Percentiles rank a stretch among this genome's conserved stretches.
Evolutionary conservation across 768 basidiomycete genomes (phyloP).

Genomic region (Sporobolomyces pararoseus): DNA sequence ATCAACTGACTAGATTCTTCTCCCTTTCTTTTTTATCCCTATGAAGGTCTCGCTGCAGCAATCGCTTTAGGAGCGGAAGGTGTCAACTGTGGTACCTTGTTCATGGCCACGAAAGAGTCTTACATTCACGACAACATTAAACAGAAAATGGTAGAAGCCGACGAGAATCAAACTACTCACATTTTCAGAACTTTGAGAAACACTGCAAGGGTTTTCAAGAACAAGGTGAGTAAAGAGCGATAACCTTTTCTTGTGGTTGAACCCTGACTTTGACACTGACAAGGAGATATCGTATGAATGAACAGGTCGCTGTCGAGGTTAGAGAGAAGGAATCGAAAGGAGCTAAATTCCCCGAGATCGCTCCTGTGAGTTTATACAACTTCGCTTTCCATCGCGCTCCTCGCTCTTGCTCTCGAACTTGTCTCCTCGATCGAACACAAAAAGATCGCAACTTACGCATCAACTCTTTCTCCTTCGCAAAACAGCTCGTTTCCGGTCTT

Average conservation of each 20-base stretch:
- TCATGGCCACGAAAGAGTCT: constrained; percentile 88
- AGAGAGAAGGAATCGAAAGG: constrained; percentile 82
- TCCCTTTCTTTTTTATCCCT: too few species aligned
- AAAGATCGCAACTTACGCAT: too few species aligned
- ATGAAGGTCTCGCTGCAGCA: constrained; percentile 63
- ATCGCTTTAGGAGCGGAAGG: constrained; percentile 71
- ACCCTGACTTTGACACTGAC: too few species aligned
- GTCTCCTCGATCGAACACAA: too few species aligned
- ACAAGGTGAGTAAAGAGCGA: constrained; percentile 20
- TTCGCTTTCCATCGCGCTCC: not conserved
- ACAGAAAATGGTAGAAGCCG: constrained; percentile 75
- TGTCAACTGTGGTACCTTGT: constrained; percentile 85
- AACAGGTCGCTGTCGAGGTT: constrained; percentile 68
- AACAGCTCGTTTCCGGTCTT: constrained; percentile 54
- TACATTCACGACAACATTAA: constrained; percentile 67
- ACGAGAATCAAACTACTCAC: constrained; percentile 70
- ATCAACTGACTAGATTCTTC: not conserved
- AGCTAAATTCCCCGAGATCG: constrained; percentile 67
- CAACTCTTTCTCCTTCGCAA: not conserved
- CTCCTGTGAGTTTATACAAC: constrained; percentile 20
- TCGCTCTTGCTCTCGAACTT: not conserved
- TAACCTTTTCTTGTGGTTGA: too few species aligned
- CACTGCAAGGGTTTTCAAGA: constrained; percentile 44
- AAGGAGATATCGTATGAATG: too few species aligned
- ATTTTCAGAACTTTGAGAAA: constrained; percentile 73